Evolutionary conservation across 306 rosid genomes (phyloP).

Genomic region (Inga laurina): DNA sequence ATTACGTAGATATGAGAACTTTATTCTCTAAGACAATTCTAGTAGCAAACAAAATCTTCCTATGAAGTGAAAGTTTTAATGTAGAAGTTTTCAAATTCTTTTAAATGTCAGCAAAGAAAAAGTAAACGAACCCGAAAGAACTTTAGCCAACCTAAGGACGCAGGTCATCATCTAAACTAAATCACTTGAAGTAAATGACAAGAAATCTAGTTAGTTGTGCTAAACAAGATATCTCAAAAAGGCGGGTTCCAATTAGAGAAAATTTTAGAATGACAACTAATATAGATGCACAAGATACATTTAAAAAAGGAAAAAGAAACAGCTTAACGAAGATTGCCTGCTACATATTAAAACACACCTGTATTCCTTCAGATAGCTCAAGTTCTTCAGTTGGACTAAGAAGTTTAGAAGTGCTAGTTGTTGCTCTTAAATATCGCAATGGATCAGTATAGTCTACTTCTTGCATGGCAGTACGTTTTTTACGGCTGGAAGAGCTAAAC

Average conservation of each 20-base stretch:
- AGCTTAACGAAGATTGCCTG: conserved; percentile 14
- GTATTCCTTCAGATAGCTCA: conserved; percentile 87
- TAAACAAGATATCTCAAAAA: neutral
- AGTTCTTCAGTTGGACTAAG: conserved; percentile 86
- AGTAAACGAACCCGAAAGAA: neutral
- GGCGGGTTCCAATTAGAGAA: neutral
- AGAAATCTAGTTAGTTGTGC: neutral
- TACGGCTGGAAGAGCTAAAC: conserved; percentile 63
- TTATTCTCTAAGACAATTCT: conserved; percentile 13
- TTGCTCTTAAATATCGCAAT: too few species aligned
- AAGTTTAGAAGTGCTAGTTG: too few species aligned
- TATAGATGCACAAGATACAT: neutral
- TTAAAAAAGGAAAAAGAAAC: neutral
- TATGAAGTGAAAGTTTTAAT: neutral
- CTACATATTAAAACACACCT: conserved; percentile 53
- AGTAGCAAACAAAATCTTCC: neutral
- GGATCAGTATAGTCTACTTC: conserved; percentile 80
- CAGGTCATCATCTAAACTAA: neutral
- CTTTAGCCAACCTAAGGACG: neutral
- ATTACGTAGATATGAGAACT: neutral
- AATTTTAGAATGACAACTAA: neutral
- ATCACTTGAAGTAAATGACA: neutral
- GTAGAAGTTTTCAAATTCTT: neutral
- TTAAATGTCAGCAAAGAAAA: neutral
- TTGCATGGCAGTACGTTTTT: conserved; percentile 67